Conservation (phyloP, 2,329 filamentous ascomycete genomes). For the Monosporascus sp. region DNA sequence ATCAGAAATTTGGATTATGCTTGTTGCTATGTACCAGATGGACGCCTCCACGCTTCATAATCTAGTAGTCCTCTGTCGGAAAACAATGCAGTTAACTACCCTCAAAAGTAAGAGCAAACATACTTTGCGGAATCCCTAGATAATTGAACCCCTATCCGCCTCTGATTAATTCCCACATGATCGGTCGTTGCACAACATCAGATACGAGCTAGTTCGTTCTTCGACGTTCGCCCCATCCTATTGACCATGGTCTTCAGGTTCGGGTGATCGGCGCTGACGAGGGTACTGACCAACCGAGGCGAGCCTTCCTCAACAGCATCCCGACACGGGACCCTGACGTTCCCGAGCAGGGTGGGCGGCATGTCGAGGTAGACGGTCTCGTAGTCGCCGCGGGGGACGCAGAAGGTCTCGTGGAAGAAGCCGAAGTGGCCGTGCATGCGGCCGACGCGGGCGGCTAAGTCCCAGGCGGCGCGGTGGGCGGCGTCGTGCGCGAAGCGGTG, state of each 20-base stretch:
- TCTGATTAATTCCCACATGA: too few species aligned
- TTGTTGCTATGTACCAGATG: too few species aligned
- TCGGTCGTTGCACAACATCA: not conserved
- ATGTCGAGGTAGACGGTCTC: constrained; percentile 48
- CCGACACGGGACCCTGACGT: constrained; percentile 12
- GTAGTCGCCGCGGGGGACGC: constrained; percentile 37
- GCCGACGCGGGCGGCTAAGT: constrained; percentile 38
- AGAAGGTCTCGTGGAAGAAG: constrained; percentile 52
- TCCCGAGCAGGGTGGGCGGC: constrained; percentile 32
- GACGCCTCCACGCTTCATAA: too few species aligned
- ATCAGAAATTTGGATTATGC: too few species aligned
- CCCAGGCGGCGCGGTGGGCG: constrained; percentile 43
- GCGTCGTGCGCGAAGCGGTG: constrained; percentile 46
- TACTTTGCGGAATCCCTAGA: too few species aligned
- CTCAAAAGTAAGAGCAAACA: too few species aligned
- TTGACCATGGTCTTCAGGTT: not conserved
- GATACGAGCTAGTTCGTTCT: not conserved
- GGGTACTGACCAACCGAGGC: not conserved
- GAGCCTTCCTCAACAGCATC: not conserved
- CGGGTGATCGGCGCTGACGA: not conserved
- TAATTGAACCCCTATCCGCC: too few species aligned
- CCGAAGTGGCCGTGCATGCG: constrained; percentile 34
- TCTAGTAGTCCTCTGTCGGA: too few species aligned
- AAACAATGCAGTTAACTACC: too few species aligned
- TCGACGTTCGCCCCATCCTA: not conserved